phyloP scores from a whole-genome alignment of 2,329 filamentous ascomycete species.

The Epichloe brachyelytri region DNA sequence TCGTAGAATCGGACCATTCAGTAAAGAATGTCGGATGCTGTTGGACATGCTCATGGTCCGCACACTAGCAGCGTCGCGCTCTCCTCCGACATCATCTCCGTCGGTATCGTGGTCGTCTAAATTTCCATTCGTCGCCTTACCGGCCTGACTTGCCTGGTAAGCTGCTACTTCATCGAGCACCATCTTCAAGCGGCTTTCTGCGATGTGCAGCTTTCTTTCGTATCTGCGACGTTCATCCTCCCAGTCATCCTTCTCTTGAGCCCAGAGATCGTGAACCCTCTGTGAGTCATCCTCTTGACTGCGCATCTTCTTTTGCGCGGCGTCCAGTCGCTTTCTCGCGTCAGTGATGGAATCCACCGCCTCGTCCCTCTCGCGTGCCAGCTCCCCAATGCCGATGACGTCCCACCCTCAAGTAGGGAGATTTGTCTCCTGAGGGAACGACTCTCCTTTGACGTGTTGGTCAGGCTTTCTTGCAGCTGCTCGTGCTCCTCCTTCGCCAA shows the following conservation, averaged over 20 bases:
- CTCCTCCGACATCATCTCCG: slow-evolving; percentile 45
- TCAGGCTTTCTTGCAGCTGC: slow-evolving; percentile 46
- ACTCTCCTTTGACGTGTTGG: slow-evolving; percentile 58
- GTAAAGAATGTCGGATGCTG: slow-evolving; percentile 60
- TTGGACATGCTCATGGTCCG: slow-evolving; percentile 59
- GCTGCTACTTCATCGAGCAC: slow-evolving; percentile 78
- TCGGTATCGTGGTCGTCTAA: slow-evolving; percentile 39
- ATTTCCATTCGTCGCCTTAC: slow-evolving; percentile 22
- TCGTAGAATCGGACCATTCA: slow-evolving; percentile 42
- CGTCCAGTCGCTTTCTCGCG: slow-evolving; percentile 63
- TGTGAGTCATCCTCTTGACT: slow-evolving; percentile 73
- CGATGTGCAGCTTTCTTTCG: slow-evolving; percentile 79
- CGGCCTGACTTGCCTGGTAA: slow-evolving; percentile 44
- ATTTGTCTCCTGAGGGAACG: slow-evolving; percentile 76
- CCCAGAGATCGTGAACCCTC: slow-evolving; percentile 67
- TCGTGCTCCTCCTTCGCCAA: slow-evolving; percentile 63
- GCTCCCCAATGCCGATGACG: slow-evolving; percentile 69
- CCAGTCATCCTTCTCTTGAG: slow-evolving; percentile 73
- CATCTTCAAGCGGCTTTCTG: slow-evolving; percentile 71
- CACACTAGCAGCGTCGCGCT: slow-evolving; percentile 61
- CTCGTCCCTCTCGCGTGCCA: slow-evolving; percentile 76
- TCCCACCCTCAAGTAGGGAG: slow-evolving; percentile 75
- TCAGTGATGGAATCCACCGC: slow-evolving; percentile 62
- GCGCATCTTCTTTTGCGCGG: slow-evolving; percentile 62
- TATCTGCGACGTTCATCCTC: slow-evolving; percentile 68